Base-by-base conservation (phyloP, 2,329 filamentous ascomycete genomes). In the Geosmithia putterillii region DNA sequence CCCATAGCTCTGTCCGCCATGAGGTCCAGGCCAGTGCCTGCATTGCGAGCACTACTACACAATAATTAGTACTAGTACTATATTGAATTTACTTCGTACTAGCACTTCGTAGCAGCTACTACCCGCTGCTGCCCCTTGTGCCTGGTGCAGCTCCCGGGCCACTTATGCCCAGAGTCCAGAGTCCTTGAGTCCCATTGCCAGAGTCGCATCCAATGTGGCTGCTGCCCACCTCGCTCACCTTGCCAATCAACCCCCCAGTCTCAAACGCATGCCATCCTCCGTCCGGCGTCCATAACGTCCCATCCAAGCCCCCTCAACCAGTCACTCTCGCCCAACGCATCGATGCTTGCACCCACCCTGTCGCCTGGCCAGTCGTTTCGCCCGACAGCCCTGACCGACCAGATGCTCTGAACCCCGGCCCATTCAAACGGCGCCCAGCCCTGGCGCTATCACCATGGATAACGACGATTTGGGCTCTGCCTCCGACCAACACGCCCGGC, bases 361-460 rank as follows among this genome's bases (percentile, higher is more conserved):
- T 38, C 40, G 43, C 18, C 18, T 38, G 42, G 35, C 42, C 42
- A 32, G 36, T 42, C 40, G 40, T 42, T 37, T 25, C 32, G 32
- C 38, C 28, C 57, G 54, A 59, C 55, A 54, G 58, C 60, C 62
- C 61, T 62, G 61, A 65, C 63, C 54, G 58, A 66, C 36, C 42
- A 36, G 40, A 45, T 45, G 44, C 40, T 45, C 36, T 41, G 23
- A 34, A 21, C 22, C 20, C 39, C 28, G 66, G 64, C 60, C 59
- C 59, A 60, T 58, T 59, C 59, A 57, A 6, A 32, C 28, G 28
- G 28, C 28, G 28, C 28, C 28, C 28, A 32, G 28, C 28, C 28
- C 28, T 32, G 28, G 28, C 28, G 28, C 28, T 32, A 32, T 32
- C 28, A 67, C 62, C 60, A 74, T 73, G 69, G 68, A 72, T 61